Evolutionary conservation across 1,284 basidiomycete genomes (phyloP).

Genomic region (Lignosus rhinocerotis): DNA sequence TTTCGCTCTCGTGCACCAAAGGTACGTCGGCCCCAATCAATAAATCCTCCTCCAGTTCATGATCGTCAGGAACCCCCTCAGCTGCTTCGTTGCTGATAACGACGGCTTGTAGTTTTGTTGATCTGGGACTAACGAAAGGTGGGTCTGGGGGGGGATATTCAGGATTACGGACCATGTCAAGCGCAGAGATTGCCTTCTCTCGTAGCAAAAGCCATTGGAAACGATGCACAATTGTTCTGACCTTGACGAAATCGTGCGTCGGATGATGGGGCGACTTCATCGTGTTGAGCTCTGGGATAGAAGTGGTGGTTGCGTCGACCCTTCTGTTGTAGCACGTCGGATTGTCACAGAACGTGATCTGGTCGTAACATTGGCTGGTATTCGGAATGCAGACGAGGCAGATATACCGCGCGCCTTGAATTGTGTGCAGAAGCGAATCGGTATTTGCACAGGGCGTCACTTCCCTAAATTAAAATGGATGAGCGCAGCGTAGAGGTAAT

Average conservation of each 20-base stretch:
- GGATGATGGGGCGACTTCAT: not conserved
- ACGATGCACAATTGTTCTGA: slow-evolving; percentile 8
- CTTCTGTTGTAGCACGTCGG: not conserved
- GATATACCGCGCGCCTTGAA: slow-evolving; percentile 6
- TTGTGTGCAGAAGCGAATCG: not conserved
- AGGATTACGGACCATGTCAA: not conserved
- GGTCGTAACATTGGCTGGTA: not conserved
- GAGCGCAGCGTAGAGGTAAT: too few relatives aligned
- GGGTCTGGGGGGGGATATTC: not conserved
- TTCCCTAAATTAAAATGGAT: too few relatives aligned
- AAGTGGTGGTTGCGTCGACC: not conserved
- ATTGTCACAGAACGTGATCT: slow-evolving; percentile 11
- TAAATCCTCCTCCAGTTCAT: too few relatives aligned
- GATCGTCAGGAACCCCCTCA: too few relatives aligned
- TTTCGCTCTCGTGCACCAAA: too few relatives aligned
- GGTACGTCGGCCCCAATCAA: too few relatives aligned
- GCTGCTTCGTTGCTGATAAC: too few relatives aligned
- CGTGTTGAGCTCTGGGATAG: too few relatives aligned
- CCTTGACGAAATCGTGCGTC: slow-evolving; percentile 13
- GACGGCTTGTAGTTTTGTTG: too few relatives aligned
- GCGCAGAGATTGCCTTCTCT: not conserved
- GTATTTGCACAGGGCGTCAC: too few relatives aligned
- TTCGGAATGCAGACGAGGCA: slow-evolving; percentile 5
- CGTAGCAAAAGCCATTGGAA: not conserved
- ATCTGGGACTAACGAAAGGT: not conserved